Conservation (phyloP, 1,139 yeast genomes). For the Magnusiomyces fungicola region DNA sequence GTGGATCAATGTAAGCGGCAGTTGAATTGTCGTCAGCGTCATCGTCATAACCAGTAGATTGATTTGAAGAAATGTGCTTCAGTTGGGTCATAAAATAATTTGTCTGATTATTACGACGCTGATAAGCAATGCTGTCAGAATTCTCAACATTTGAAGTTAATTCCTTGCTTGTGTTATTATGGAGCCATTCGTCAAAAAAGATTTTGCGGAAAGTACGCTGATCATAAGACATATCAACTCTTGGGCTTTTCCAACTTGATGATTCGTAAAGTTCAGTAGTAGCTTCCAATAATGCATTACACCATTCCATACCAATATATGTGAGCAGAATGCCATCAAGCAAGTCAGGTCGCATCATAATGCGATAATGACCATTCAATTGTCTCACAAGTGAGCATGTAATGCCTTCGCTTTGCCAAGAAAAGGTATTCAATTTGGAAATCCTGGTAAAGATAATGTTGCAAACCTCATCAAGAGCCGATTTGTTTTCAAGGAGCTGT, state of each 20-base stretch:
- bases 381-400: slow-evolving; percentile 13
- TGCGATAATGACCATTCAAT: slow-evolving; percentile 19
- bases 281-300: slow-evolving; percentile 3
- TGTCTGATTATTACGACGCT: neutral
- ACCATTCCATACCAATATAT: slow-evolving; percentile 16
- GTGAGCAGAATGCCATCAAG: slow-evolving; percentile 16
- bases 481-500: slow-evolving; percentile 11
- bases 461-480: slow-evolving; percentile 15
- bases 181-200: neutral
- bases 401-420: slow-evolving; percentile 16
- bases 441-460: slow-evolving; percentile 19
- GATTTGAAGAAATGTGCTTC: neutral
- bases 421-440: slow-evolving; percentile 15
- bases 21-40: neutral
- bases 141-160: too few relatives aligned
- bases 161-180: too few relatives aligned
- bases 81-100: slow-evolving; percentile 9
- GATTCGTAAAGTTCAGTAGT: neutral
- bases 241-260: neutral
- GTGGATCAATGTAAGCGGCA: slow-evolving; percentile 5
- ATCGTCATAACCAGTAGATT: slow-evolving; percentile 2
- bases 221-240: neutral
- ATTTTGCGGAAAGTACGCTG: neutral
- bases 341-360: slow-evolving; percentile 18
- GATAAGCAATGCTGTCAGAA: slow-evolving; percentile 11